Evolutionary conservation across 352 stramenopile genomes (phyloP), one percentile per base, ranked within the genome.

Genomic region (Pythium guiyangense): DNA sequence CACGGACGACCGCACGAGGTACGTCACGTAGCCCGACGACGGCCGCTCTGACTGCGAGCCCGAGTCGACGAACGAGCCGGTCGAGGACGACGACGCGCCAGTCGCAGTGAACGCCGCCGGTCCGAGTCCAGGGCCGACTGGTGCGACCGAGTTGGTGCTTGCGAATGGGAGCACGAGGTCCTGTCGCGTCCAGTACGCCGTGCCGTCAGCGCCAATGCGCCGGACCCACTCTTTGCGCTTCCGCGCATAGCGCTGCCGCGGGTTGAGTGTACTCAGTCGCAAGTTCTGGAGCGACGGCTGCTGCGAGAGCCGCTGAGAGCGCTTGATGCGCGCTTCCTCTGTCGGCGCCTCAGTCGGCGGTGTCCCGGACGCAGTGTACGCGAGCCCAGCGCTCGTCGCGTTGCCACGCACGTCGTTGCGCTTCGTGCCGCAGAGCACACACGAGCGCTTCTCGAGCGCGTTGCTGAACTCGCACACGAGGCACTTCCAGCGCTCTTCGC

Each of bases 201-300:
- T 78, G n/a, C 84, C 84, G 46, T 92, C 71, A 10, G 75, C 58
- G 6, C 71, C 79, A 17, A 90, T 63, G 57, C 71, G 76, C 22
- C 84, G 76, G 11, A 88, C 70, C 84, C 84, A 94, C 51, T 94
- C 82, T 39, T 94, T 90, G 20, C 84, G 79, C 59, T 88, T 81
- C 29, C 68, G 70, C 4, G 82, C 82, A 57, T 92, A 92, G 29
- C 77, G 78, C 48, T 92, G 82, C n/a, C 82, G 72, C 4, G 77
- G 64, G 50, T 92, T 92, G 11, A 92, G 68, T 8, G 64, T 84
- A 26, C 70, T 86, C 11, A 90, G 68, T 2, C 78, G 49, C 47
- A 89, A 58, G 26, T 54, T 71, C 49, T 64, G 66, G 27, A 63
- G 60, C 40, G 60, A 52, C 49, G 54, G 67, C 29, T 59, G 52